phyloP scores from a whole-genome alignment of 257 asterid species.

The Penstemon barbatus region DNA sequence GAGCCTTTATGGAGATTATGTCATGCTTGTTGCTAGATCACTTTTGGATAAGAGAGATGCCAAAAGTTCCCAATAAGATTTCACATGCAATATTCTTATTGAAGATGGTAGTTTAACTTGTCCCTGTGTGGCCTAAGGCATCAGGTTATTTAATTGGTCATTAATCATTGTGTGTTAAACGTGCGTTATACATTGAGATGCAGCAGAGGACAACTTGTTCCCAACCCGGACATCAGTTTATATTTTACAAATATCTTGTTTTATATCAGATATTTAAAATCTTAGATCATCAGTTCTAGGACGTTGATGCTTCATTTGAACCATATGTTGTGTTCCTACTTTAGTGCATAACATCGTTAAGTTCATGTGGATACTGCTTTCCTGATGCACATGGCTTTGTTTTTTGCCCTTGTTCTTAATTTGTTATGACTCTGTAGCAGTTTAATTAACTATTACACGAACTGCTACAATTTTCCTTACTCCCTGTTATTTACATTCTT shows the following conservation, averaged over 20 bases:
- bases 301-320: neutral
- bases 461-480: constrained; percentile 1
- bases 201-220: too few species aligned
- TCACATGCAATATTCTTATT: neutral
- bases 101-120: neutral
- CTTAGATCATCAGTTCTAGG: neutral
- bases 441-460: neutral
- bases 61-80: neutral
- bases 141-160: neutral
- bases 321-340: neutral
- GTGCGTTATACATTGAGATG: neutral
- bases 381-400: constrained; percentile 17
- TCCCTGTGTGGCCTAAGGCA: neutral
- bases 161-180: neutral
- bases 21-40: neutral
- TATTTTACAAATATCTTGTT: neutral
- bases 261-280: neutral
- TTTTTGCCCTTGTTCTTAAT: neutral
- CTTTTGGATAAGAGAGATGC: neutral
- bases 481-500: constrained; percentile 16
- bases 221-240: too few species aligned
- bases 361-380: constrained; percentile 18
- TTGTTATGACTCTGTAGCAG: neutral
- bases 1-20: neutral
- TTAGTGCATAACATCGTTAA: neutral